Conservation (phyloP, 1,139 yeast genomes). For the Nakaseomyces kungkrabaensis region DNA sequence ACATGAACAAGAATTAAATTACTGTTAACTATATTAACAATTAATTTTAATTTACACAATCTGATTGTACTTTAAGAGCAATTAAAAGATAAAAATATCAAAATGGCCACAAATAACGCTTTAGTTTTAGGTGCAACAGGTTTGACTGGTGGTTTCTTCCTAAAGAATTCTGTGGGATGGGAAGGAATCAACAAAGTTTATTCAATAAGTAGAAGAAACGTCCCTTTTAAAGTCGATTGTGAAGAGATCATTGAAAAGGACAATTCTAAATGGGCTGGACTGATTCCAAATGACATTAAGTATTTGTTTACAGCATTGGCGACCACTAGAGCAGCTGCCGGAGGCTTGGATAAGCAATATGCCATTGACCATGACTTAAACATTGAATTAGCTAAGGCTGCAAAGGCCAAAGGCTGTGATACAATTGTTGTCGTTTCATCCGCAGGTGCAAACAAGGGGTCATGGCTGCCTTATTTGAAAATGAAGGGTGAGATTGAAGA, state of each 20-base stretch:
- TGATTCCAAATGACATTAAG: conserved; percentile 21
- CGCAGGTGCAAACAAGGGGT: conserved; percentile 44
- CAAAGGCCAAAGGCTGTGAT: conserved; percentile 53
- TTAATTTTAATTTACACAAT: too few relatives aligned
- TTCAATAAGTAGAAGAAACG: conserved; percentile 39
- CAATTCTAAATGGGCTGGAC: conserved; percentile 34
- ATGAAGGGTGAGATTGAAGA: conserved; percentile 60
- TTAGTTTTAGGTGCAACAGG: conserved; percentile 52
- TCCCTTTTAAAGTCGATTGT: conserved; percentile 11
- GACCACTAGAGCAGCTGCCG: conserved; percentile 65
- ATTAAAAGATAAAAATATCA: neutral
- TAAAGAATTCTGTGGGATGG: conserved; percentile 33
- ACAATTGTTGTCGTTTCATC: conserved; percentile 59
- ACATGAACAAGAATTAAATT: too few relatives aligned
- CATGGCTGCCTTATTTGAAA: conserved; percentile 47
- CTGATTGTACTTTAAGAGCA: neutral
- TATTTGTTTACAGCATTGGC: conserved; percentile 56
- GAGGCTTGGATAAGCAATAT: conserved; percentile 54
- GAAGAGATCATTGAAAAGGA: conserved; percentile 31
- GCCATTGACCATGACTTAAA: conserved; percentile 65
- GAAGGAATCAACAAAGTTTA: conserved; percentile 30
- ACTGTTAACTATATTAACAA: too few relatives aligned
- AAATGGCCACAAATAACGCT: conserved; percentile 11
- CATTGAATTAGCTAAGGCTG: conserved; percentile 54
- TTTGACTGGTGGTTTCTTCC: conserved; percentile 42